Evolutionary conservation across 305 asterid genomes (phyloP), one percentile per base, ranked within the genome.

Genomic region (Fraxinus sp.): DNA sequence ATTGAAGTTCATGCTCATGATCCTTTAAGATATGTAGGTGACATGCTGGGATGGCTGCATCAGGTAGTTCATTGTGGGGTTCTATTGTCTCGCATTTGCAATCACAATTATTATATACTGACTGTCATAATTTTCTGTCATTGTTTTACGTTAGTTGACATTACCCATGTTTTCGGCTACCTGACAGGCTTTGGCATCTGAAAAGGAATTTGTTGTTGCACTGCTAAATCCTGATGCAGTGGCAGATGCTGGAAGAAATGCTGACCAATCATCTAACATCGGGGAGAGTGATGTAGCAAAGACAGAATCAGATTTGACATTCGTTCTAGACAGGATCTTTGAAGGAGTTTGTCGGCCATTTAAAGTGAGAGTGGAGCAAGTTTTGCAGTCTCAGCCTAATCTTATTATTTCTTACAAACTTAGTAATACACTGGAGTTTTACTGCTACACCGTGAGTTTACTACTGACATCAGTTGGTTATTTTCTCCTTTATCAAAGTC

Each of bases 291-390:
- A 91, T 86, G 81, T 68, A 14, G 93, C 83, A 80, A 96, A 92
- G 88, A 78, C 93, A 83, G 99, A 93, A 81, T 78, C 98, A 74
- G 98, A 96, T 85, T 85, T 96, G 88, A 91, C 97, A 37, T 96
- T 94, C 88, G 98, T 96, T 77, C 92, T 94, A 37, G 99, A 94
- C 89, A 88, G 99, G 91, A 94, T 94, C 41, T 96, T 96, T 84
- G 98, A 96, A 88, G 99, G 99, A 80, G 98, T 96, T 90, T 96
- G 99, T 84, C 93, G 99, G 75, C 99, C 99, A 80, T 96, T 96
- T 83, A 96, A 96, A 94, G 97, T 92, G 85, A 88, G 99, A 89
- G 99, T 96, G 78, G 99, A 96, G 85, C 99, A 94, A 90, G 99
- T 94, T 86, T 89, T 94, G 91, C 99, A 95, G 90, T 94, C 99